Evolutionary conservation across 768 basidiomycete species (phyloP).

Genomic region (Symmetrospora coprosmae): DNA sequence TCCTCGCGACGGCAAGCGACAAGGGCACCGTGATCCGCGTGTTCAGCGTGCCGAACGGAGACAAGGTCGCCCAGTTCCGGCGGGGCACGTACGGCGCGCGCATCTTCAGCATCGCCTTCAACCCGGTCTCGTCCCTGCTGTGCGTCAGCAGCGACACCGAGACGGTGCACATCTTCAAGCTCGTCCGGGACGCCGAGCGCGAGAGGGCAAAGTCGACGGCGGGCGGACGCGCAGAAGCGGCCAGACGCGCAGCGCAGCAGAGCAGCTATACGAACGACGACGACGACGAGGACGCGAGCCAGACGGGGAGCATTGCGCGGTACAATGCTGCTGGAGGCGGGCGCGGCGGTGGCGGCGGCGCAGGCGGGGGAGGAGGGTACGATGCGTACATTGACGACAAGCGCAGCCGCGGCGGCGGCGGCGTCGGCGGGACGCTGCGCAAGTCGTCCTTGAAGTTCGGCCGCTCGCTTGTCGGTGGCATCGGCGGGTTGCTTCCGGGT

Average conservation of each 20-base stretch:
- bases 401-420: slow-evolving; percentile 46
- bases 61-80: slow-evolving; percentile 89
- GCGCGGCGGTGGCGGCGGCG: slow-evolving; percentile 31
- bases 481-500: slow-evolving; percentile 73
- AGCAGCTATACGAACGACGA: slow-evolving; percentile 26
- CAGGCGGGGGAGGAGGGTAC: slow-evolving; percentile 45
- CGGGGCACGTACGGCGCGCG: slow-evolving; percentile 71
- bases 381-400: slow-evolving; percentile 70
- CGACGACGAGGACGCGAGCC: slow-evolving; percentile 39
- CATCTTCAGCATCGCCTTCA: slow-evolving; percentile 78
- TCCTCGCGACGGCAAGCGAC: slow-evolving; percentile 83
- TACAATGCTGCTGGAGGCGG: slow-evolving; percentile 22
- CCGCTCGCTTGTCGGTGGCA: slow-evolving; percentile 57
- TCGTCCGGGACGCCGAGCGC: slow-evolving; percentile 41
- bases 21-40: slow-evolving; percentile 96
- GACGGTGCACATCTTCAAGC: slow-evolving; percentile 91
- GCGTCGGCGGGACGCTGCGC: slow-evolving; percentile 40
- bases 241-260: background rate
- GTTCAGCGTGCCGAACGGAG: slow-evolving; percentile 75
- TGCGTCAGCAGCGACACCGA: slow-evolving; percentile 84
- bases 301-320: background rate
- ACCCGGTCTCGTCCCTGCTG: slow-evolving; percentile 62
- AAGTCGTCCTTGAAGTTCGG: slow-evolving; percentile 61
- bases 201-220: slow-evolving; percentile 22
- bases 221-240: slow-evolving; percentile 1